Base-by-base conservation (phyloP, 306 rosid species). In the Trifolium pratense region DNA sequence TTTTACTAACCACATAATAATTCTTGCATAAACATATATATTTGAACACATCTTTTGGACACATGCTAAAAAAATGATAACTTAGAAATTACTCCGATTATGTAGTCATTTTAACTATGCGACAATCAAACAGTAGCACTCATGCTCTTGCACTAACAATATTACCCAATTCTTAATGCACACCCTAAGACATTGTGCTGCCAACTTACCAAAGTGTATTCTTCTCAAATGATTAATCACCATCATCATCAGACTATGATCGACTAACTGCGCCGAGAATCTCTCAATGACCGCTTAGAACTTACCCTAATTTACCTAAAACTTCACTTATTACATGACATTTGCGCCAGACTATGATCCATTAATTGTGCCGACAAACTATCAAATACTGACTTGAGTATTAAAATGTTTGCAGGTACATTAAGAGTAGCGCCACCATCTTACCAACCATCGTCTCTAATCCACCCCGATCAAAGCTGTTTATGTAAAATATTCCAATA, bases 401-500 rank as follows among this genome's bases (percentile, higher is more conserved):
- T 43, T 12, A 12, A 4, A 43, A 4, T 43, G 6, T 43, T 43
- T 13, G n/a, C 16, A 12, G 5, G 6, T 13, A 13, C 2, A 43
- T 12, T 4, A 37, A 8, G 43, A 37, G 43, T 9, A 37, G 3
- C 49, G 12, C 4, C 2, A 4, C 12, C 14, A 10, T 40, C 14
- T 12, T 40, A 9, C 16, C 0, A 4, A n/a, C 1, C 12, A 3
- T 42, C 5, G 1, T 42, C 46, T 40, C 15, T 15, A 1, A 40
- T 40, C 13, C 46, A 40, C 46, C 15, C 10, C 5, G 46, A 46
- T 46, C 20, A 46, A n/a, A n/a, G 53, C 29, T 34, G 32, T 52
- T 21, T 63, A 64, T 70, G 66, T 26, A 66, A 36, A 45, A 36
- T 56, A 57, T 65, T 8, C 36, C 2, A 71, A 62, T 42, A 18